A percentile compares a stretch with the other conserved stretches of the same genome.
These are phyloP conservation scores for Blastobotrys serpentis DNA, from an alignment of 1,139 yeast genomes.

Conservation along the genomic window DNA sequence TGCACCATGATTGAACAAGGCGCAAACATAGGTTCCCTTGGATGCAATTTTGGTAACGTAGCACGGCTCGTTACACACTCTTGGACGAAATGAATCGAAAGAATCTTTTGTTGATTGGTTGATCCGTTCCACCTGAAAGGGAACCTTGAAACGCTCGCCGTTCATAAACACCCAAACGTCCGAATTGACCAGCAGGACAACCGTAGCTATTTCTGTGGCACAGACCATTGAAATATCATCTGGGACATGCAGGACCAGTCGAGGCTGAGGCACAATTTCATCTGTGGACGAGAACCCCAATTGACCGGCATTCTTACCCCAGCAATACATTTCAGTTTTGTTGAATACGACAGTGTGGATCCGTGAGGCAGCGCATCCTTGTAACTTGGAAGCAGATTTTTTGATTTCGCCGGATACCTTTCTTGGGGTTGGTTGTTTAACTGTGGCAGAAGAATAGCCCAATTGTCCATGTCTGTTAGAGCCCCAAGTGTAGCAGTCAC, in stretches of 20 bases:
- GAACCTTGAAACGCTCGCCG: constrained; percentile 55
- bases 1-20: constrained; percentile 35
- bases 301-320: constrained; percentile 90
- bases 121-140: constrained; percentile 23
- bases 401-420: constrained; percentile 50
- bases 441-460: constrained; percentile 45
- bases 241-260: constrained; percentile 11
- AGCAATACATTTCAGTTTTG: constrained; percentile 52
- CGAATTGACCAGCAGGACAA: constrained; percentile 58
- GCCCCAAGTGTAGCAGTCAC: constrained; percentile 76
- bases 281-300: constrained; percentile 55
- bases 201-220: constrained; percentile 71
- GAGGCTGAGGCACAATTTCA: constrained; percentile 7
- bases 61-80: constrained; percentile 13
- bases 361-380: constrained; percentile 66
- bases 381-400: constrained; percentile 36
- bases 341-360: constrained; percentile 69
- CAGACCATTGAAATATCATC: constrained; percentile 42
- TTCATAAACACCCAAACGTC: constrained; percentile 65
- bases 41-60: constrained; percentile 27
- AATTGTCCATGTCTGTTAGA: constrained; percentile 63
- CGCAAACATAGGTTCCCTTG: constrained; percentile 31
- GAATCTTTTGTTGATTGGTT: constrained; percentile 7
- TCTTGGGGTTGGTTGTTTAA: constrained; percentile 48
- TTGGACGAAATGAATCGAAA: constrained; percentile 24